Evolutionary conservation across 2,329 filamentous ascomycete species (phyloP), one percentile per base, ranked within the genome.

Genomic region (Phialophora verrucosa): DNA sequence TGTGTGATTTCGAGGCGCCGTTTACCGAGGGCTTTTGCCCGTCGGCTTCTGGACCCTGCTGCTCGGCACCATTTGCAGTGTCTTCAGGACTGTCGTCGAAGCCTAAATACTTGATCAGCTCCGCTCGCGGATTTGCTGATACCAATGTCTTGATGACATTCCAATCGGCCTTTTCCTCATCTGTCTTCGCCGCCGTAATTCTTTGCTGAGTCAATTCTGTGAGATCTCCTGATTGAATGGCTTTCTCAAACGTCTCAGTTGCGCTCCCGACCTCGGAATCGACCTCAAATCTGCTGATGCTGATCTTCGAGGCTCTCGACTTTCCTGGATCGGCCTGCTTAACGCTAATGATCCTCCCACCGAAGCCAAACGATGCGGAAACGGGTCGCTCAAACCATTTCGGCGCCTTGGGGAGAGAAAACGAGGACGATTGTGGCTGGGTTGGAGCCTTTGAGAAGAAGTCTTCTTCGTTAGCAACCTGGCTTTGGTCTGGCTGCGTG

Each of bases 121-220:
- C 89, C 76, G 90, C 90, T 50, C 93, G 88, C n/a, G 93, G 91
- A 74, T 94, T 93, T 32, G 91, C 88, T 3, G 91, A 90, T 57
- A 94, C 90, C 67, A 99, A 80, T 1, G 93, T 95, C 78, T 95
- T 89, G 77, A 99, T 92, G 44, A 98, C 92, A 71, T 91, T 90
- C 95, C 95, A 99, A 78, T 98, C 94, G 3, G 91, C 91, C 82
- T 93, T 97, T 77, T 98, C 95, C 71, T 96, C 92, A 1, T 97
- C 93, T 0, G 88, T 91, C 74, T 88, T 88, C 20, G 93, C 90
- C 68, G 88, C 82, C 29, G 88, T 83, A 68, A 93, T 89, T 75
- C 94, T 91, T 25, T 88, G 85, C 74, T 93, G 88, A 76, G 93
- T 97, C 67, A 99, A 91, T 50, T 84, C 83, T 4, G 85, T 84